Base-by-base conservation (phyloP, 2,329 filamentous ascomycete species). In the Trichoderma breve region DNA sequence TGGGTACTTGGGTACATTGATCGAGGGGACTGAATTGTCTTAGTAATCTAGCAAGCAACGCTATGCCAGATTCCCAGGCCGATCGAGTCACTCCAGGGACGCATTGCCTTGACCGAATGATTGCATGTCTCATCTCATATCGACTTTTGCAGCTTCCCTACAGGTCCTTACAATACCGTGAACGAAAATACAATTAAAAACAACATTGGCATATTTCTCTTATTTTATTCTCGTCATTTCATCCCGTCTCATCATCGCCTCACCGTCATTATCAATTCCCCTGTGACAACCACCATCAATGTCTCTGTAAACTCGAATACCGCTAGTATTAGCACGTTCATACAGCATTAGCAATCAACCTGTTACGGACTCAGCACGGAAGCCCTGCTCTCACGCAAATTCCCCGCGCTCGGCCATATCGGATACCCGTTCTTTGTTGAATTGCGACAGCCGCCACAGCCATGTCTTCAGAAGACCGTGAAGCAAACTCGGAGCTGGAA, bases 401-500 rank as follows among this genome's bases (percentile, higher is more conserved):
- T 60, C 65, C 71, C 65, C 71, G 65, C 58, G 43, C 66, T 71
- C 71, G 71, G 71, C 24, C 71, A 60, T 72, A 72, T 69, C 60
- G 71, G 65, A 72, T n/a, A 57, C 30, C 30, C 47, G 28, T 39
- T 30, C 36, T 24, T 21, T 58, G 8, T 70, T 39, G 6, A 64
- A 72, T 65, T 26, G 34, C 28, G 11, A 58, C 66, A 70, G 28
- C 26, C 36, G 34, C 58, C 34, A 30, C 70, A 51, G 61, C 61
- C 71, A 77, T 76, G 75, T 12, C 73, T 7, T 62, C 76, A 66
- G 26, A 63, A 15, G 58, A 43, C 66, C 53, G 67, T 21, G 64
- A 66, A 43, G n/a, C 62, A 53, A 88, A 88, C 79, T 86, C 91
- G 61, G 94, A 97, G 81, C 88, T 98, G 74, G 93, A 97, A 81